Base-by-base conservation (phyloP, 495 filamentous ascomycete species). In the Hypoxylon fuscum region DNA sequence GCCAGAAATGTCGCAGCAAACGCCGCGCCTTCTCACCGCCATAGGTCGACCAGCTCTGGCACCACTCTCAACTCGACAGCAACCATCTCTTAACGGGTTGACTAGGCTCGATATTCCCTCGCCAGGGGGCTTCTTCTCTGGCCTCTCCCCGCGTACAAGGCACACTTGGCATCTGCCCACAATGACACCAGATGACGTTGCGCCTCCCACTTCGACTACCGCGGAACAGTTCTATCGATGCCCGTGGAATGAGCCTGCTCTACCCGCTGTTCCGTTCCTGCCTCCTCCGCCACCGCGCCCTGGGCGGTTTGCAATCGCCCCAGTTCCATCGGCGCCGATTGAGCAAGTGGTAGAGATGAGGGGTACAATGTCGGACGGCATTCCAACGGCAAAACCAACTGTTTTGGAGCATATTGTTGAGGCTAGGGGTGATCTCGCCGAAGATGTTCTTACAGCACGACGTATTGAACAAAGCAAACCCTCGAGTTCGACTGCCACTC, bases 71-170 rank as follows among this genome's bases (percentile, higher is more conserved):
- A 71, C 77, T 58, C 56, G 54, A n/a, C 76, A 76, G n/a, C 77
- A 76, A 44, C 76, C 79, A 42, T 82, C 76, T 41, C 76, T 77
- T 21, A 74, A 74, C 35, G 77, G 84, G 50, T 81, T 93, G 53
- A 88, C 86, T 57, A 79, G 82, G 72, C 77, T 96, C 52, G 87
- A 91, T 47, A 92, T 97, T 44, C 93, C 93, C 2, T 96, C 93
- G 1, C 93, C 93, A 0, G 90, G 91, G 21, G 91, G 90, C 0
- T 96, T 97, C 79, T 97, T 97, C 72, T 88, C 91, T 15, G 91
- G 90, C 0, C 81, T 97, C 14, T 88, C 83, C 12, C 79, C 84
- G 1, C 82, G 85, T 44, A 85, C 87, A 25, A 83, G 92, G 48
- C 86, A 89, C 67, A 95, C 92, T 3, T 97, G 93, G 93, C 76